Conservation (phyloP, 2,329 filamentous ascomycete species). For the Paradendryphiella salina region DNA sequence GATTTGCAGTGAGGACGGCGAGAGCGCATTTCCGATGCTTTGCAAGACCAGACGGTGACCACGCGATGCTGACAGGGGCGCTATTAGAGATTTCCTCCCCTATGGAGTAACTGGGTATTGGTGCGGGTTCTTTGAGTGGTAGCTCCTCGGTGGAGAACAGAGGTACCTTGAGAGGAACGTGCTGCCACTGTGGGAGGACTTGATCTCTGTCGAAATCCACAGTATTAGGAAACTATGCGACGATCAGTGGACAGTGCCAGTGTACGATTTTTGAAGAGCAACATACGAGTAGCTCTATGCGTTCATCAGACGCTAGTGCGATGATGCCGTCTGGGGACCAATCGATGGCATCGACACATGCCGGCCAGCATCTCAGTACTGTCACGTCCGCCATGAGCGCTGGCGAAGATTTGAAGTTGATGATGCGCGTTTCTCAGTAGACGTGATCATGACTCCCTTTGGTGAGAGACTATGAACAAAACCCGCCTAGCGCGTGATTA, state of each 20-base stretch:
- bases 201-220: constrained; percentile 33
- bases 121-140: constrained; percentile 51
- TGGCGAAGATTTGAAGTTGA: constrained; percentile 1
- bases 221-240: constrained; percentile 41
- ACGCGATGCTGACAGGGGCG: constrained; percentile 54
- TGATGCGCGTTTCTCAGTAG: not conserved
- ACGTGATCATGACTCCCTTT: constrained; percentile 8
- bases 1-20: constrained; percentile 60
- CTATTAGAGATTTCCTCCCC: constrained; percentile 63
- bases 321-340: constrained; percentile 64
- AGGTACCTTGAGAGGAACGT: constrained; percentile 53
- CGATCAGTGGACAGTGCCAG: constrained; percentile 4
- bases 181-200: constrained; percentile 43
- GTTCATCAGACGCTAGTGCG: constrained; percentile 60
- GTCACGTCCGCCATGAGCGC: constrained; percentile 41
- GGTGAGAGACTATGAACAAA: not conserved
- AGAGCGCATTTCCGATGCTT: constrained; percentile 59
- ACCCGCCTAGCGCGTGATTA: constrained; percentile 1
- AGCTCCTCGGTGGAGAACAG: constrained; percentile 57
- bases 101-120: constrained; percentile 56
- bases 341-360: constrained; percentile 56
- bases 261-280: not conserved
- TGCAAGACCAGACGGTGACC: constrained; percentile 61
- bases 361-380: constrained; percentile 53
- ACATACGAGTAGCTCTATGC: constrained; percentile 57